Evolutionary conservation across 2,329 filamentous ascomycete species (phyloP), one percentile per base, ranked within the genome.

Genomic region (Tolypocladium tundrense): DNA sequence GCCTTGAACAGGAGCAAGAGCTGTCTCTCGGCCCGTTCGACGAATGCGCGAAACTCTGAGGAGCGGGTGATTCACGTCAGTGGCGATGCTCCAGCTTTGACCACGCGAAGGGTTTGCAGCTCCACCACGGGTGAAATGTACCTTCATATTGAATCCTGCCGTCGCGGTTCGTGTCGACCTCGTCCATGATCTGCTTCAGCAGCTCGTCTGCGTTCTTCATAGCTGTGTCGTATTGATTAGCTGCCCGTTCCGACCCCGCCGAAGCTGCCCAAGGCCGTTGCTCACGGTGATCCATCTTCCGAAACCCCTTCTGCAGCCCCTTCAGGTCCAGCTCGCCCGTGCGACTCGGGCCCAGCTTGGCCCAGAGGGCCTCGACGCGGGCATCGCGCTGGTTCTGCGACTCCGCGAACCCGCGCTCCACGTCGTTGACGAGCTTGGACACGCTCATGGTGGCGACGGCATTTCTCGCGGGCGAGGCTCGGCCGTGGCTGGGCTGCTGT

Each of bases 191-290:
- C 68, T 88, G 86, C 68, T 84, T 82, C 61, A 99, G 81, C 78
- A 97, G 85, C 42, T 83, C 79, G 72, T 96, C 89, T 69, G 94
- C 94, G 79, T 97, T 94, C 78, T 97, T 96, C 68, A 99, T 73
- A 55, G 82, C 82, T 85, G 65, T 53, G 66, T 61, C 53, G 60
- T 37, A 42, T 60, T 35, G 45, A 62, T 70, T 58, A 70, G 67
- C 62, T 63, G 53, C 54, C 6, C 8, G 13, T 7, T 45, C 24
- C 48, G 35, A 52, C 11, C 40, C 31, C 50, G 53, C 13, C 50
- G 52, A 54, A 37, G 51, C 33, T 52, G n/a, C 35, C 14, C 21
- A 31, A 45, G 24, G 16, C 19, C 11, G 33, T 10, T n/a, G 66
- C 78, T 75, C 69, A 96, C 91, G 94, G 72, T 99, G 94, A 72